Base-by-base conservation (phyloP, 129 eudicot species). In the Lactuca sativa region DNA sequence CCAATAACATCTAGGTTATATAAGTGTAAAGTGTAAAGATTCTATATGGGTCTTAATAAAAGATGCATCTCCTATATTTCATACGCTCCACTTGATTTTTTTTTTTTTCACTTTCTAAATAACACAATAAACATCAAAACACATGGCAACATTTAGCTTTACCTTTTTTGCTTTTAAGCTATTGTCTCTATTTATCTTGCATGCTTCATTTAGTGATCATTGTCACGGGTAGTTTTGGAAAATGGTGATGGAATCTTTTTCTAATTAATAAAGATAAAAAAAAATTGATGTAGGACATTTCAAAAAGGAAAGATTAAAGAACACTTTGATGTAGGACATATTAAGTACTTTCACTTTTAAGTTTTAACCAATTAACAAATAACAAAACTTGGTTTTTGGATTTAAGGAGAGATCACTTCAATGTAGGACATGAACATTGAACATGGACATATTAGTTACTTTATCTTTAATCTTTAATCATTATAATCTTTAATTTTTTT, bases 251-350 rank as follows among this genome's bases (percentile, higher is more conserved):
- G 71, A 77, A 77, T 77, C 71, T 62, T 62, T 67, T 62, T 62
- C 54, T 47, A 47, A 32, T 64, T 55, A 44, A 48, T 21, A 67
- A 57, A 66, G 40, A 66, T 32, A 34, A 65, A 59, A 76, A 76
- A 34, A 65, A 59, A 76, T 67, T 67, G 69, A n/a, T 67, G 69
- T 75, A 56, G 69, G 80, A 49, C 73, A 53, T 76, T 43, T 67
- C 59, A 53, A 69, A 34, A 69, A 54, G 65, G 71, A 76, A 76
- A 76, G 56, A 51, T 61, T 58, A 76, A 76, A 76, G 56, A 51
- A 69, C 64, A 70, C 66, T 54, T 62, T 69, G 47, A 32, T 62
- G 81, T 70, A 62, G 81, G 81, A 41, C 81, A 69, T 77, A 17
- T 62, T 55, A 54, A 69, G 66, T 69, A 76, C 80, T 76, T 74